A percentile compares a stretch with the other conserved stretches of the same genome.
Conservation (phyloP, 176 grass and related monocot species). For the Dendrocalamus sinicus region DNA sequence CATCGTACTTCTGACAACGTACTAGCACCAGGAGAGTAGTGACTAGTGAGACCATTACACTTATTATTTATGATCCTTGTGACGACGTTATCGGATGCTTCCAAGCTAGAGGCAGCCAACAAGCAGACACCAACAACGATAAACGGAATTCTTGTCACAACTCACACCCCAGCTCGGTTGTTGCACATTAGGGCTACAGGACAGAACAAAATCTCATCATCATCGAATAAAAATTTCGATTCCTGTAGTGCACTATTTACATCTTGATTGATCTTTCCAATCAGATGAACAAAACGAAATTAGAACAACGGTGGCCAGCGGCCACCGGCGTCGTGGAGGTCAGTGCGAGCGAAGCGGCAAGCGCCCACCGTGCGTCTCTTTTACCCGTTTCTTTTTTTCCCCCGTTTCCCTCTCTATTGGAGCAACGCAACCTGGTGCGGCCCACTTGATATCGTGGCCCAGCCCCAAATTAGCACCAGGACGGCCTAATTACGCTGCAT, state of each 20-base stretch:
- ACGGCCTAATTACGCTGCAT: no score
- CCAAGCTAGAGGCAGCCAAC: background rate
- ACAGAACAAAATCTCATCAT: background rate
- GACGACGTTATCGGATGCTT: background rate
- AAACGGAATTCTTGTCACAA: background rate
- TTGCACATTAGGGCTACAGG: background rate
- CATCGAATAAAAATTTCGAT: background rate
- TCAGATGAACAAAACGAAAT: background rate
- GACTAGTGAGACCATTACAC: background rate
- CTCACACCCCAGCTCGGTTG: background rate
- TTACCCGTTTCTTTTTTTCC: no score
- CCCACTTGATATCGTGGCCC: no score
- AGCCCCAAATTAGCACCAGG: no score
- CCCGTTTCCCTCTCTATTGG: no score
- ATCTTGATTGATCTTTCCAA: background rate
- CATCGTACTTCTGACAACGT: background rate
- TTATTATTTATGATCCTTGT: background rate
- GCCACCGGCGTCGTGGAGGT: no score
- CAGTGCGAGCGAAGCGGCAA: no score
- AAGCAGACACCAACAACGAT: background rate
- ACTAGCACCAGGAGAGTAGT: background rate
- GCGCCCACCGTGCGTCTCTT: no score
- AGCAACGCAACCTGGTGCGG: no score
- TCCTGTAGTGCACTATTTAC: conserved; percentile 1
- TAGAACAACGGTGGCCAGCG: no score